These are phyloP conservation scores for Metarhizium humberi DNA, from an alignment of 2,329 filamentous ascomycete genomes.

Conservation along the genomic window DNA sequence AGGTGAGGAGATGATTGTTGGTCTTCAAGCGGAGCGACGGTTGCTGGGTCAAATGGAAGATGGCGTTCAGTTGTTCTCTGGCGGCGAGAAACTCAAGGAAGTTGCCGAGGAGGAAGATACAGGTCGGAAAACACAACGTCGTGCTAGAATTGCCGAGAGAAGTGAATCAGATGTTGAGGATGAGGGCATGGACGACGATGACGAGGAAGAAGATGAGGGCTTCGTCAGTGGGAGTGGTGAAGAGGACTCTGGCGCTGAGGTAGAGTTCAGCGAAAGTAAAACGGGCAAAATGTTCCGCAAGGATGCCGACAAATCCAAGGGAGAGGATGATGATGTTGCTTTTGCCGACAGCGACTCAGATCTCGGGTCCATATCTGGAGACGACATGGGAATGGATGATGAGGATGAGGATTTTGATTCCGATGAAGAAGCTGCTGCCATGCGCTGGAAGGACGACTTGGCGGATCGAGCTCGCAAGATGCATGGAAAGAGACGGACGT, in stretches of 20 bases:
- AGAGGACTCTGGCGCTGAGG: conserved; percentile 40
- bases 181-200: conserved; percentile 28
- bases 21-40: conserved; percentile 72
- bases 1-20: conserved; percentile 89
- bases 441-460: conserved; percentile 86
- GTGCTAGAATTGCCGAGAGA: conserved; percentile 47
- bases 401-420: conserved; percentile 42
- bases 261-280: conserved; percentile 49
- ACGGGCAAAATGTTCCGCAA: conserved; percentile 53
- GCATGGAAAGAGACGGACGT: conserved; percentile 61
- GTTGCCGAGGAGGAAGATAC: conserved; percentile 45
- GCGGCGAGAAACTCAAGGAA: conserved; percentile 58
- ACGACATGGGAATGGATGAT: conserved; percentile 30
- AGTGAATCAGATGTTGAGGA: conserved; percentile 51
- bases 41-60: conserved; percentile 74
- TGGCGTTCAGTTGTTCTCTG: conserved; percentile 78
- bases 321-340: conserved; percentile 64
- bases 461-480: conserved; percentile 62
- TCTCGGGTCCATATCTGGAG: conserved; percentile 71
- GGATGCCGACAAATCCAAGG: conserved; percentile 38
- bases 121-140: conserved; percentile 50
- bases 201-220: conserved; percentile 29
- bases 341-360: conserved; percentile 98
- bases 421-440: conserved; percentile 61
- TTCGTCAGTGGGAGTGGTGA: conserved; percentile 45